phyloP scores from a whole-genome alignment of 108 stramenopile genomes.

The Mediolabrus comicus region DNA sequence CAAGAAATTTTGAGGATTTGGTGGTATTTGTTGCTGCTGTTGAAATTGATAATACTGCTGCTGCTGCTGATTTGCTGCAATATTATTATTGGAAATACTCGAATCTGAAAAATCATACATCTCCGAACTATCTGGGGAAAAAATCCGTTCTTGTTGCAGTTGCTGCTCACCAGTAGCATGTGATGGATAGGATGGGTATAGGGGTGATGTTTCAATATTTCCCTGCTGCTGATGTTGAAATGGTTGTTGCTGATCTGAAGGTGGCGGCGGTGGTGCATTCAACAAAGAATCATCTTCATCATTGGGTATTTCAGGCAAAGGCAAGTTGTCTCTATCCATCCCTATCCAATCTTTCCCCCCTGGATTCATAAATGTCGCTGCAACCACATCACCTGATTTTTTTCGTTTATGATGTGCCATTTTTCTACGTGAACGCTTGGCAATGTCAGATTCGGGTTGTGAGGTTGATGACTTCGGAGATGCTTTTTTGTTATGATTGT shows the following conservation, averaged over 20 bases:
- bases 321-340: constrained; percentile 52
- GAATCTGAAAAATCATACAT: constrained; percentile 8
- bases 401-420: constrained; percentile 34
- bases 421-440: constrained; percentile 4
- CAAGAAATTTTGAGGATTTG: no score
- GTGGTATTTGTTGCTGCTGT: neutral
- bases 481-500: neutral
- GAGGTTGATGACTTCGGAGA: neutral
- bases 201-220: neutral
- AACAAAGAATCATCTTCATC: constrained; percentile 14
- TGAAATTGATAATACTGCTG: neutral
- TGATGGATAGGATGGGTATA: neutral
- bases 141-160: neutral
- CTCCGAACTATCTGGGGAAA: neutral
- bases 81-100: neutral
- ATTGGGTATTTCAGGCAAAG: constrained; percentile 35
- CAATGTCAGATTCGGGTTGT: neutral
- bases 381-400: constrained; percentile 63
- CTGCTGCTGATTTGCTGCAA: neutral
- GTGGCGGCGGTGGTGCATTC: neutral
- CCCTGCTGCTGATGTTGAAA: neutral
- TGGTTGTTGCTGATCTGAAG: neutral
- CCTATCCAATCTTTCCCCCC: constrained; percentile 62
- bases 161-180: neutral
- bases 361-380: constrained; percentile 44